Evolutionary conservation across 1,139 yeast genomes (phyloP).

Genomic region (Eremothecium coryli): DNA sequence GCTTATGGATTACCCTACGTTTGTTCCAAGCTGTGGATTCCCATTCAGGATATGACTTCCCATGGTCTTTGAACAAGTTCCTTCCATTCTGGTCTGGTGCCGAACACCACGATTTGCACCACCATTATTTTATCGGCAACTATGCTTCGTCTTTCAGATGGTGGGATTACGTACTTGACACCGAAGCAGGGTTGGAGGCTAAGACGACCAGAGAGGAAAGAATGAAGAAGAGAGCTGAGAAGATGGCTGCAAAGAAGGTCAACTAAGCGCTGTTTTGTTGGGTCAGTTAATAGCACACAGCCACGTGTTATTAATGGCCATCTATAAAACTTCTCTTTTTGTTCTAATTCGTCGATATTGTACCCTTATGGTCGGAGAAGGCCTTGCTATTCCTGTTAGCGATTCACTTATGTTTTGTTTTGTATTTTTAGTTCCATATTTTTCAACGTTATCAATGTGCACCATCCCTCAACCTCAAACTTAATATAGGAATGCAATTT

Average conservation of each 20-base stretch:
- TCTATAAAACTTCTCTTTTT: not conserved
- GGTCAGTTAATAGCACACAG: not conserved
- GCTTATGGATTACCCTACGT: conserved; percentile 80
- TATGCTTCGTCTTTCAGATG: conserved; percentile 90
- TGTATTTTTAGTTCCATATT: not conserved
- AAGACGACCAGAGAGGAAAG: conserved; percentile 51
- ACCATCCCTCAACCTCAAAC: too few species aligned
- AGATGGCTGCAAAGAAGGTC: conserved; percentile 32
- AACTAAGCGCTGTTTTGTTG: conserved; percentile 11
- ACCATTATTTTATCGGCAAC: conserved; percentile 84
- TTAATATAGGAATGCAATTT: too few species aligned
- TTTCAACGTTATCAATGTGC: too few species aligned
- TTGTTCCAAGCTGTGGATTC: conserved; percentile 93
- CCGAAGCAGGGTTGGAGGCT: conserved; percentile 73
- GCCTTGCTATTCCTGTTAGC: too few species aligned
- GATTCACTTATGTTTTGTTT: too few species aligned
- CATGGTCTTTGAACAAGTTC: conserved; percentile 87
- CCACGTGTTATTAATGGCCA: not conserved
- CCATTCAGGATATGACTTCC: conserved; percentile 95
- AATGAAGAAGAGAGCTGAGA: conserved; percentile 45
- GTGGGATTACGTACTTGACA: conserved; percentile 79
- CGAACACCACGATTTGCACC: conserved; percentile 95
- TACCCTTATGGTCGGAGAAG: not conserved
- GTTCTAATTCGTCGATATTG: too few species aligned
- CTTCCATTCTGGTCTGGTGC: conserved; percentile 98